Percentiles rank a stretch among this genome's conserved stretches.
Evolutionary conservation across 2,329 filamentous ascomycete genomes (phyloP).

Genomic region (Colletotrichum filicis): DNA sequence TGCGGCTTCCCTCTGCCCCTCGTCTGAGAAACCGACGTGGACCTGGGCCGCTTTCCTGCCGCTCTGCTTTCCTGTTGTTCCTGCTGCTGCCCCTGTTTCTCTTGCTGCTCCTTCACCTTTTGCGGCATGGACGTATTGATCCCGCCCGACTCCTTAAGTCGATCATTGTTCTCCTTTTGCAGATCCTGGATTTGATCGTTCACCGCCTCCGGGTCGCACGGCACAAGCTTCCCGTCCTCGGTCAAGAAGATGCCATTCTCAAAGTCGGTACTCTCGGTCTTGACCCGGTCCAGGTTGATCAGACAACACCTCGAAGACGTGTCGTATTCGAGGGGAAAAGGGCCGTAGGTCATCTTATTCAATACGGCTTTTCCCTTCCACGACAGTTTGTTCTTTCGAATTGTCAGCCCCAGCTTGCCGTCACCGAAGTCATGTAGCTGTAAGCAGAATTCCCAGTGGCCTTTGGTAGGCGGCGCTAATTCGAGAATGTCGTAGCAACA

Average conservation of each 20-base stretch:
- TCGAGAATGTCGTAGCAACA: neutral
- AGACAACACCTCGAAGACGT: neutral
- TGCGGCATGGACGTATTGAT: neutral
- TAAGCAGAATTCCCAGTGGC: neutral
- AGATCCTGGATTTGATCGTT: neutral
- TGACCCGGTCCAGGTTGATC: neutral
- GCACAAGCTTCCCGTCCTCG: neutral
- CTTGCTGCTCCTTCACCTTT: no score
- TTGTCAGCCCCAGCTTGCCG: neutral
- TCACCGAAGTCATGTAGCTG: neutral
- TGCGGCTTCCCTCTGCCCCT: neutral
- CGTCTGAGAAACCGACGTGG: neutral
- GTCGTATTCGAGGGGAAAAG: neutral
- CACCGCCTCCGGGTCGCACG: neutral
- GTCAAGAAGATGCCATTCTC: neutral
- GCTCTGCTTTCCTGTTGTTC: neutral
- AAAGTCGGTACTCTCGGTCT: neutral
- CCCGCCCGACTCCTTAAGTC: neutral
- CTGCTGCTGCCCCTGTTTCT: neutral
- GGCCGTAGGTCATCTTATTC: neutral
- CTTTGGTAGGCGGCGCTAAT: neutral
- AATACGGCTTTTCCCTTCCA: neutral
- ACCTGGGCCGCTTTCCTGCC: neutral
- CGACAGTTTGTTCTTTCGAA: neutral
- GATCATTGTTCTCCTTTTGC: neutral